Base-by-base conservation (phyloP, 1,139 yeast genomes). In the Pichia sp. region DNA sequence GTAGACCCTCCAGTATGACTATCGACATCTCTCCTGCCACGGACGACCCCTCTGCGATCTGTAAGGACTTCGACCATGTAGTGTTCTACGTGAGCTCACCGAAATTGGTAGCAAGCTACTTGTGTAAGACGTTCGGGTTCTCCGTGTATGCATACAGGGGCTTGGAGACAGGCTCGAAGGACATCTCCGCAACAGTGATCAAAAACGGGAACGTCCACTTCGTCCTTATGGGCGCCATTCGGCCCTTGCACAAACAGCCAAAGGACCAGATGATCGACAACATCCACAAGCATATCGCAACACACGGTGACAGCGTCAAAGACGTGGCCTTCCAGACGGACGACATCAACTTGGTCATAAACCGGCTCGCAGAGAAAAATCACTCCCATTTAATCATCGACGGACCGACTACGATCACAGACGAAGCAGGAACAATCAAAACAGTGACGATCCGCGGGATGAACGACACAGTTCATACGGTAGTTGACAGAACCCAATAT, bases 261-360 rank as follows among this genome's bases (percentile, higher is more conserved):
- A 67, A 65, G 3, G 61, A 62, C 42, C 60, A 56, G 24, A 56
- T 64, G 17, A 64, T 76, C 14, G 63, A 72, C n/a, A 73, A 71
- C 31, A 75, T 80, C 30, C 76, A 75, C 55, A 55, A 70, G 7
- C 87, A 80, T 64, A 70, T 85, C 16, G 66, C 67, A n/a, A 65
- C 64, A 6, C 96, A 88, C 66, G 92, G 95, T 1, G 93, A 87
- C 64, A 87, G 89, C 3, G 87, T 87, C 5, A 80, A 82, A 67
- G 95, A 88, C 65, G 80, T 88, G 9, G 78, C 89, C 0, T 83
- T 87, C 61, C 66, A 66, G 17, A 93, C 57, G 1, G 27, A 14
- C 4, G 34, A 56, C 34, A 41, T 56, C 4, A n/a, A 54, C 7
- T 12, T 33, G 20, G 27, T 56, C n/a, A 12, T 56, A 3, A 17